Evolutionary conservation across 108 stramenopile genomes (phyloP).

Genomic region (Skeletonema tropicum): DNA sequence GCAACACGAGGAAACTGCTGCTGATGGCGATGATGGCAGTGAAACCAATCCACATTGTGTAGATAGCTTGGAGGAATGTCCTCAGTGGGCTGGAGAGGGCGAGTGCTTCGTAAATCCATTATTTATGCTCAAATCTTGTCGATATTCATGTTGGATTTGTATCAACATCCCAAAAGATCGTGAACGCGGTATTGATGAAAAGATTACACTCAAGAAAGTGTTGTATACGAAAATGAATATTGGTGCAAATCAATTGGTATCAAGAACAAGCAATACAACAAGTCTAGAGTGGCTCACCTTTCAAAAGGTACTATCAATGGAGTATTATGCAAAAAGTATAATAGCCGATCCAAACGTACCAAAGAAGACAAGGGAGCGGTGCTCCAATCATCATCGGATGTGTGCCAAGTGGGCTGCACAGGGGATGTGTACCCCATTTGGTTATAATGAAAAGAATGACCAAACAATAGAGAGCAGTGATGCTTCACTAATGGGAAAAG

Average conservation of each 20-base stretch:
- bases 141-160: slow-evolving; percentile 39
- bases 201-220: slow-evolving; percentile 22
- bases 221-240: slow-evolving; percentile 6
- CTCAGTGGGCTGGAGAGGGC: slow-evolving; percentile 8
- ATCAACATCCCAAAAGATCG: slow-evolving; percentile 29
- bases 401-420: slow-evolving; percentile 43
- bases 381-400: slow-evolving; percentile 37
- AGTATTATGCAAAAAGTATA: slow-evolving; percentile 28
- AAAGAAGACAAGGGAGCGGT: slow-evolving; percentile 27
- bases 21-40: not conserved
- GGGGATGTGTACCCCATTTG: slow-evolving; percentile 24
- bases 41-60: slow-evolving; percentile 1
- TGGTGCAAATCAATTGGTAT: slow-evolving; percentile 24
- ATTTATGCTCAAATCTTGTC: slow-evolving; percentile 25
- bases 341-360: slow-evolving; percentile 22
- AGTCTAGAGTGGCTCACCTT: not conserved
- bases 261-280: not conserved
- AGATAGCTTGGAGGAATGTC: slow-evolving; percentile 2
- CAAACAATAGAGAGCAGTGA: not conserved
- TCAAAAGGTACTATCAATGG: slow-evolving; percentile 19
- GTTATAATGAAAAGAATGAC: not conserved
- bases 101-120: slow-evolving; percentile 12
- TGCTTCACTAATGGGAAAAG: not conserved
- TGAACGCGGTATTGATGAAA: slow-evolving; percentile 18
- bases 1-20: not conserved